A percentile compares a stretch with the other conserved stretches of the same genome.
Evolutionary conservation across 164 flowering plant genomes (phyloP).

Genomic region (Vitis riparia): DNA sequence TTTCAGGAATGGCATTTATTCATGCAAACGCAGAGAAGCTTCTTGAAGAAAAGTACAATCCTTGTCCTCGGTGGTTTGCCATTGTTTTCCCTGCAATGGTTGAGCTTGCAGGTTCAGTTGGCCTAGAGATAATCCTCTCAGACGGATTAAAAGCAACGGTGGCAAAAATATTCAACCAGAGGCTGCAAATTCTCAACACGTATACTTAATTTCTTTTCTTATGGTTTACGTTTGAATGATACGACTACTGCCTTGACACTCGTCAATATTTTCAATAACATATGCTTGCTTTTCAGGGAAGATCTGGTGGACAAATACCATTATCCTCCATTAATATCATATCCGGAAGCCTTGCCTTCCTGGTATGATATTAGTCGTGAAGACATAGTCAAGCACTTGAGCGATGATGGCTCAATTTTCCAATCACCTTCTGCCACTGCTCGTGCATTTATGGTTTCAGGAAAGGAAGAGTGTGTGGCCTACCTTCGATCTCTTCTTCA

Average conservation of each 20-base stretch:
- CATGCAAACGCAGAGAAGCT: slow-evolving; percentile 26
- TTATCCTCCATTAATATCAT: slow-evolving; percentile 23
- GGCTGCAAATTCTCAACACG: slow-evolving; percentile 34
- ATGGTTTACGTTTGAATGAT: background rate
- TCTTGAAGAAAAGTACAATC: slow-evolving; percentile 8
- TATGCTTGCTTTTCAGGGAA: slow-evolving; percentile 24
- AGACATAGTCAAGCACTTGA: slow-evolving; percentile 16
- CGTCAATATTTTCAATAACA: too few relatives aligned
- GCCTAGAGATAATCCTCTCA: slow-evolving; percentile 3
- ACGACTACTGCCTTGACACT: too few relatives aligned
- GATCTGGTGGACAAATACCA: slow-evolving; percentile 5
- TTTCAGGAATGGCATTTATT: slow-evolving; percentile 36
- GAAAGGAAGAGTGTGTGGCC: slow-evolving; percentile 20
- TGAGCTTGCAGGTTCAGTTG: slow-evolving; percentile 26
- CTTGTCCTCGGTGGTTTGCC: slow-evolving; percentile 38
- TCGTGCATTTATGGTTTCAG: slow-evolving; percentile 31
- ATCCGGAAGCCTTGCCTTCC: slow-evolving; percentile 33
- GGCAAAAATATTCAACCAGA: slow-evolving; percentile 6
- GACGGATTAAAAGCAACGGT: background rate
- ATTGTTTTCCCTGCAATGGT: slow-evolving; percentile 47
- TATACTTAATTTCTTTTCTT: background rate
- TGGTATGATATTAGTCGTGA: slow-evolving; percentile 10
- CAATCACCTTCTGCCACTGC: slow-evolving; percentile 52
- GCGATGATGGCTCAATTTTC: slow-evolving; percentile 38
- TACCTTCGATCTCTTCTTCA: slow-evolving; percentile 33